These are phyloP conservation scores for Ustulina deusta DNA, from an alignment of 2,329 filamentous ascomycete species.

Conservation along the genomic window DNA sequence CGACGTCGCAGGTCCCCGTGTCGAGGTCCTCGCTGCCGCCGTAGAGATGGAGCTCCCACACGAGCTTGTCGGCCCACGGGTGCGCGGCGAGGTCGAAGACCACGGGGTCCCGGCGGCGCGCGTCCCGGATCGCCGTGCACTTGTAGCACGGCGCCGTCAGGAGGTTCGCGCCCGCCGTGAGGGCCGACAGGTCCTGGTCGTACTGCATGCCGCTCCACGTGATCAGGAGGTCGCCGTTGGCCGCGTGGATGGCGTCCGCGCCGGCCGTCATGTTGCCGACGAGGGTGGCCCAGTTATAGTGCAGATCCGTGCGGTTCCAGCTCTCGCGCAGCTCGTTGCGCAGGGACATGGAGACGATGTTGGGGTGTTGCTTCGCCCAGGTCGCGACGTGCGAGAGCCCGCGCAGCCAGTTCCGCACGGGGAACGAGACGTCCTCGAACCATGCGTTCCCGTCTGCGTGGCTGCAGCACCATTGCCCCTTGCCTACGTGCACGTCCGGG, in stretches of 20 bases:
- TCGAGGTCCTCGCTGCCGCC: constrained; percentile 56
- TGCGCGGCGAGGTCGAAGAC: constrained; percentile 60
- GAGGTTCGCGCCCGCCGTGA: constrained; percentile 56
- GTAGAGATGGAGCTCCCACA: constrained; percentile 61
- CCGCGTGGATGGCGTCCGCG: constrained; percentile 57
- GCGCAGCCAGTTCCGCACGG: constrained; percentile 65
- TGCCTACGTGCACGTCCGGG: constrained; percentile 57
- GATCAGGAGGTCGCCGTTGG: constrained; percentile 60
- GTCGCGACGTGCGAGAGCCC: constrained; percentile 64
- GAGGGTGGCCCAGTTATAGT: constrained; percentile 61
- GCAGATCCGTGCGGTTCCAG: constrained; percentile 51
- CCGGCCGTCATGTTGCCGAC: constrained; percentile 59
- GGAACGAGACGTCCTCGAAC: constrained; percentile 68
- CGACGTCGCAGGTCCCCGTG: constrained; percentile 60
- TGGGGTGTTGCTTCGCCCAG: constrained; percentile 57
- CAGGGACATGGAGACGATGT: constrained; percentile 56
- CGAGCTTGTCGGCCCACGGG: constrained; percentile 61
- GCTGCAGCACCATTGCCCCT: constrained; percentile 60
- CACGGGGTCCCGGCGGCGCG: constrained; percentile 56
- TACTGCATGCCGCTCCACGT: constrained; percentile 63
- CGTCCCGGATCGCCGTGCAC: constrained; percentile 57
- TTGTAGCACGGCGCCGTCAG: constrained; percentile 58
- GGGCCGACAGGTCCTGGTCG: constrained; percentile 59
- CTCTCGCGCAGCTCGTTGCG: constrained; percentile 57
- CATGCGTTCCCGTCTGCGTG: constrained; percentile 64